Base-by-base conservation (phyloP, 805 yeast genomes). In the Metschnikowia kofuensis region DNA sequence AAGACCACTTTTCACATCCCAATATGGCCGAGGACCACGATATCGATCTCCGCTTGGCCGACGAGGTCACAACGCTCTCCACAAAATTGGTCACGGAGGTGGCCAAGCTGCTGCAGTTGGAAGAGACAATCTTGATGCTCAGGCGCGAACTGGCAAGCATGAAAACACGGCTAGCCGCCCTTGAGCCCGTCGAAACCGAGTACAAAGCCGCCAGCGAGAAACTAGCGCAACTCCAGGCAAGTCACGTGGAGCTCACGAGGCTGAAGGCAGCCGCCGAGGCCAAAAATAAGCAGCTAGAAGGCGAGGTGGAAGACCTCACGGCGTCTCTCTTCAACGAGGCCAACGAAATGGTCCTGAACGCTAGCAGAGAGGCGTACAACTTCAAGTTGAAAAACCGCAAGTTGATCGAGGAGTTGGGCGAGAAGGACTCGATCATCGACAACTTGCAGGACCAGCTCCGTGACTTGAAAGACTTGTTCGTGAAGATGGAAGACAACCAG, bases 251-350 rank as follows among this genome's bases (percentile, higher is more conserved):
- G 26, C 50, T 61, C 5, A 70, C 66, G 58, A 52, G 52, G 38
- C 53, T 53, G 48, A 79, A 78, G 51, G 65, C 63, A 9, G 70
- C 64, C 7, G 85, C 89, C 0, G 85, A 84, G 54, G 69, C 67
- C 10, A 87, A 85, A 55, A 84, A 79, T 14, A 72, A 77, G 40
- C 75, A 77, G 49, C 67, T 89, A 44, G 80, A 84, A 52, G 79
- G 76, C 31, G 96, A 89, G 62, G 86, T 89, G 35, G 94, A 87
- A 60, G 96, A 88, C 36, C 67, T 89, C 41, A 80, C 90, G 1
- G 88, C 84, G 1, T 81, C 90, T 1, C 68, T 89, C 31, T 89
- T 89, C 61, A 85, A 81, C 53, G 94, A 89, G 61, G 96, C 96
- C 12, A 89, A 89, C 62, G 76, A 78, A 43, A 87, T 88, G 88